Conservation (phyloP, 1,284 basidiomycete genomes). For the Hymenochaete sp. region DNA sequence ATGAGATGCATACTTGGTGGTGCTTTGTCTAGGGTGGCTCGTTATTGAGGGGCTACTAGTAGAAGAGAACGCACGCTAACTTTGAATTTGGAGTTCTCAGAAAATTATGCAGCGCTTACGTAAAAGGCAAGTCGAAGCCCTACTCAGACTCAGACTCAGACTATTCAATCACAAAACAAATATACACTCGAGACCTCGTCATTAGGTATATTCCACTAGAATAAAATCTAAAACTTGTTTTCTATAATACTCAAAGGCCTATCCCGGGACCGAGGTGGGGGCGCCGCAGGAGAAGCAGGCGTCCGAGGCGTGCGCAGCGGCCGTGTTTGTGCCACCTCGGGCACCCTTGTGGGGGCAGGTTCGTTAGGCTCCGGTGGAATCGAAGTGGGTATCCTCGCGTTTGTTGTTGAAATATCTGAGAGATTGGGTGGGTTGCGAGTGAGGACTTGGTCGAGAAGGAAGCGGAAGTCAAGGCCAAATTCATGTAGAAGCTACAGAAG, state of each 20-base stretch:
- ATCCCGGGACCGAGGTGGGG: conserved; percentile 55
- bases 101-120: not conserved
- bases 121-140: not conserved
- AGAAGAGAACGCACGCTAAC: not conserved
- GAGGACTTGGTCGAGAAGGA: conserved; percentile 69
- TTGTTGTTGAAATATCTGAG: too few relatives aligned
- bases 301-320: conserved; percentile 11
- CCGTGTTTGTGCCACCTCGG: too few relatives aligned
- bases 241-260: conserved; percentile 42
- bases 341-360: too few relatives aligned
- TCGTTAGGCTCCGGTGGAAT: too few relatives aligned
- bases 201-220: not conserved
- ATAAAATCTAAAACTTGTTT: conserved; percentile 1
- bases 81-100: not conserved
- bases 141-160: not conserved
- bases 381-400: too few relatives aligned
- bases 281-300: conserved; percentile 28
- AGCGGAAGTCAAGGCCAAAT: conserved; percentile 87
- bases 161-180: not conserved
- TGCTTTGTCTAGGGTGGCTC: too few relatives aligned
- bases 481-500: conserved; percentile 70
- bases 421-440: conserved; percentile 39
- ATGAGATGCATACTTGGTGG: conserved; percentile 99
- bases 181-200: not conserved
- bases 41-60: not conserved